A percentile compares a stretch with the other conserved stretches of the same genome.
Evolutionary conservation across 768 basidiomycete species (phyloP).

Genomic region (Lanmaoa rubissima): DNA sequence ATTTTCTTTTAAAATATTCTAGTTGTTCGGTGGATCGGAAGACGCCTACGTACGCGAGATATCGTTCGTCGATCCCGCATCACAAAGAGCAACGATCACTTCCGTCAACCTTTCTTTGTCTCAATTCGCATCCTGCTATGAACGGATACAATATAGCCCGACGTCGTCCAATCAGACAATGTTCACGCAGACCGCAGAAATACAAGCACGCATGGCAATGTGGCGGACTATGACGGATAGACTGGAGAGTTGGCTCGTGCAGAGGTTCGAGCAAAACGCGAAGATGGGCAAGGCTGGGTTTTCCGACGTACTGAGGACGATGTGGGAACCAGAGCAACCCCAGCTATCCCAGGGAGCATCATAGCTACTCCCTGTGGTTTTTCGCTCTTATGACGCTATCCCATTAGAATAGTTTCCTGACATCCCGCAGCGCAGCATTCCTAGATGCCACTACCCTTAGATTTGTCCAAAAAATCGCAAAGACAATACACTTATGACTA

Average conservation of each 20-base stretch:
- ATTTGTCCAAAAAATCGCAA: slow-evolving; percentile 24
- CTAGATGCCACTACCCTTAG: slow-evolving; percentile 25
- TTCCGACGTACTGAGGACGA: slow-evolving; percentile 77
- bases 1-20: not conserved
- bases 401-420: slow-evolving; percentile 5
- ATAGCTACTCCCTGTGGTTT: slow-evolving; percentile 15
- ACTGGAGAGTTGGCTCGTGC: slow-evolving; percentile 81
- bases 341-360: slow-evolving; percentile 34
- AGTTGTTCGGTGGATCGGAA: slow-evolving; percentile 92
- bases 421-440: slow-evolving; percentile 9
- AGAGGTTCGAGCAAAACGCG: slow-evolving; percentile 92
- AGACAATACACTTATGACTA: slow-evolving; percentile 31
- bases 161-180: slow-evolving; percentile 58
- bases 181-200: slow-evolving; percentile 89
- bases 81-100: slow-evolving; percentile 77
- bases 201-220: slow-evolving; percentile 76
- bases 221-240: slow-evolving; percentile 82
- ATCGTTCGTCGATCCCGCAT: slow-evolving; percentile 85
- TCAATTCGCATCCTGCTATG: slow-evolving; percentile 92
- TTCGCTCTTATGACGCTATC: slow-evolving; percentile 5
- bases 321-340: slow-evolving; percentile 72
- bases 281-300: slow-evolving; percentile 86
- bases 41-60: slow-evolving; percentile 95
- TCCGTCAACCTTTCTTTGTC: slow-evolving; percentile 93
- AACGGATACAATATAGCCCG: slow-evolving; percentile 85